These are phyloP conservation scores for Coniophora puteana DNA, from an alignment of 1,284 basidiomycete genomes.

Conservation along the genomic window DNA sequence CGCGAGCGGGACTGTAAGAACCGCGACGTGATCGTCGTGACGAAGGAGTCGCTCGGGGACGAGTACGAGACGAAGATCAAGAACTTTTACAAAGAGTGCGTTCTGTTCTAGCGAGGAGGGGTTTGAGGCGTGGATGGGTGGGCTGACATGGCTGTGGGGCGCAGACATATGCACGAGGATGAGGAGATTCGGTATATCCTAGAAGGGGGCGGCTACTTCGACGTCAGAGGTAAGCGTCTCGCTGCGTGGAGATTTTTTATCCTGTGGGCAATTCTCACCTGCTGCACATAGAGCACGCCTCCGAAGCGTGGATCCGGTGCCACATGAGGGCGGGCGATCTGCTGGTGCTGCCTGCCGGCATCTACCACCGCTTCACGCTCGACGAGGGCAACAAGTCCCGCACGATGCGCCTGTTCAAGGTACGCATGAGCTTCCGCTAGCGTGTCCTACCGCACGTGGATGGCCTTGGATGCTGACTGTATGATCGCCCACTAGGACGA, in stretches of 20 bases:
- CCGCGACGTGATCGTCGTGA: constrained; percentile 69
- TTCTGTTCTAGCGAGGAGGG: neutral
- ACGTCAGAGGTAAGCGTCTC: constrained; percentile 57
- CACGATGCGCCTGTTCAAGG: constrained; percentile 74
- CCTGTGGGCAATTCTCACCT: no score
- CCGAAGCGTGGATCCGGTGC: constrained; percentile 71
- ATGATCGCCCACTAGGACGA: constrained; percentile 57
- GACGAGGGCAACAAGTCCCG: constrained; percentile 64
- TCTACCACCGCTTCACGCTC: constrained; percentile 82
- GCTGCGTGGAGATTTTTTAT: neutral
- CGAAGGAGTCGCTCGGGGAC: constrained; percentile 69
- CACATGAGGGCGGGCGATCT: constrained; percentile 67
- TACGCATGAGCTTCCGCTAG: constrained; percentile 26
- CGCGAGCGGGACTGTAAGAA: constrained; percentile 71
- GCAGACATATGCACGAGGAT: constrained; percentile 81
- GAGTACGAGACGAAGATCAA: constrained; percentile 75
- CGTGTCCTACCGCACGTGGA: neutral
- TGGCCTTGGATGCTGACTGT: neutral
- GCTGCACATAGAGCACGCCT: constrained; percentile 19
- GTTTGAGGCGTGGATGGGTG: constrained; percentile 5
- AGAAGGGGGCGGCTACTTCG: constrained; percentile 79
- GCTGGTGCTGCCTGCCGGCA: constrained; percentile 68
- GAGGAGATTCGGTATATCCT: constrained; percentile 85
- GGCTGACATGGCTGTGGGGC: no score
- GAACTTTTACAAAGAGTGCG: constrained; percentile 76